These are phyloP conservation scores for Aspergillus clavatus DNA, from an alignment of 2,329 filamentous ascomycete genomes.

Conservation along the genomic window DNA sequence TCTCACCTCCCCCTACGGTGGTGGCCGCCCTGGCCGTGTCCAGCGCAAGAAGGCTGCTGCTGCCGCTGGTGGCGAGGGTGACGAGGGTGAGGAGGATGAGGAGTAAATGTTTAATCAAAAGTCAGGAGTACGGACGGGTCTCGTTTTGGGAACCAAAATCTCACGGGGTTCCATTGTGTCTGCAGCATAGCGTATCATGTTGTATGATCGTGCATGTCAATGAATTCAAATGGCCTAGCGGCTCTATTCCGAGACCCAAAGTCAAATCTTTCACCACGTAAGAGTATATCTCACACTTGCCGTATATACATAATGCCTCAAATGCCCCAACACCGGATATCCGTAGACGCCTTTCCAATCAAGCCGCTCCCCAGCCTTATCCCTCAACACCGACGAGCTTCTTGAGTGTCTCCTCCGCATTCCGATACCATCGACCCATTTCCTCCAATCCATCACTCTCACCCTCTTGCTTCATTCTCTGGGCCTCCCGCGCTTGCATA, in stretches of 20 bases:
- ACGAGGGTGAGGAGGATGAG: slow-evolving; percentile 76
- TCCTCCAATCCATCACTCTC: slow-evolving; percentile 45
- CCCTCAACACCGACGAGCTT: slow-evolving; percentile 33
- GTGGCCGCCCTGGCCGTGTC: slow-evolving; percentile 93
- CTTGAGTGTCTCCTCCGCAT: slow-evolving; percentile 39
- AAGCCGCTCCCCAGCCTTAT: slow-evolving; percentile 13
- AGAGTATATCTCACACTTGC: not conserved
- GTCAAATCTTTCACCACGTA: slow-evolving; percentile 6
- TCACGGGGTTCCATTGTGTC: slow-evolving; percentile 32
- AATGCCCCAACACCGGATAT: slow-evolving; percentile 9
- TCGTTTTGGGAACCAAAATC: slow-evolving; percentile 31
- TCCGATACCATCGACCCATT: slow-evolving; percentile 44
- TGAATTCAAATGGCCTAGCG: slow-evolving; percentile 33
- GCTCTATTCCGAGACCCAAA: slow-evolving; percentile 33
- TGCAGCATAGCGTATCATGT: slow-evolving; percentile 37
- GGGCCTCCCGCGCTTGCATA: slow-evolving; percentile 45
- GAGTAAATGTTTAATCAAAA: slow-evolving; percentile 40
- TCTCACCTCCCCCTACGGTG: slow-evolving; percentile 94
- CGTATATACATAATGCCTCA: slow-evolving; percentile 12
- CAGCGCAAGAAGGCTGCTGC: slow-evolving; percentile 99
- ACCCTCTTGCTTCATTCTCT: slow-evolving; percentile 40
- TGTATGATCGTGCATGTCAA: slow-evolving; percentile 38
- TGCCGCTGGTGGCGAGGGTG: slow-evolving; percentile 63
- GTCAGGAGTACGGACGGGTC: slow-evolving; percentile 34
- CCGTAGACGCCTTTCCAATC: slow-evolving; percentile 26